Conservation (phyloP, 2,329 filamentous ascomycete species). For the Diatrype stigma region DNA sequence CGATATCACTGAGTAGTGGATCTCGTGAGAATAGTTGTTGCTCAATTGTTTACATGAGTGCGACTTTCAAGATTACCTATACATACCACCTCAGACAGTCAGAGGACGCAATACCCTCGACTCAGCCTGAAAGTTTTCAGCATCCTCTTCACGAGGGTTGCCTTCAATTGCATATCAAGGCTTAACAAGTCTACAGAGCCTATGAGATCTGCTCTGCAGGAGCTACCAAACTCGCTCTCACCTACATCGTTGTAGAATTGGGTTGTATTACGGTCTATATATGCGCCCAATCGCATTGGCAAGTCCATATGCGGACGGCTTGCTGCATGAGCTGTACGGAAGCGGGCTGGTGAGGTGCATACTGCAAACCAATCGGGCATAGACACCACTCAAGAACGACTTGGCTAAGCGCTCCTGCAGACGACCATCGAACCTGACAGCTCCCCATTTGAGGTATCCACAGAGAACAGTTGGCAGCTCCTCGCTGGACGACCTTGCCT, state of each 20-base stretch:
- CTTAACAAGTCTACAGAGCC: too few relatives aligned
- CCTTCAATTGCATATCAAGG: neutral
- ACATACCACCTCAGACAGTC: neutral
- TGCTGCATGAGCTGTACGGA: conserved; percentile 19
- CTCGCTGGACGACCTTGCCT: conserved; percentile 35
- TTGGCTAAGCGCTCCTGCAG: conserved; percentile 22
- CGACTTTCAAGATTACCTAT: neutral
- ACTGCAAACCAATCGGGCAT: conserved; percentile 16
- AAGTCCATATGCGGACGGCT: conserved; percentile 13
- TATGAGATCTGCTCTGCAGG: neutral
- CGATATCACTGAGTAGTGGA: too few relatives aligned
- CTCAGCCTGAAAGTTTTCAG: neutral
- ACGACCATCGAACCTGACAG: conserved; percentile 31
- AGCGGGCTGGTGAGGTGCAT: conserved; percentile 13
- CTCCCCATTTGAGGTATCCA: conserved; percentile 31
- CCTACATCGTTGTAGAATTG: neutral
- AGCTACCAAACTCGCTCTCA: neutral
- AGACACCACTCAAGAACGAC: conserved; percentile 17
- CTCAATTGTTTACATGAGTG: neutral
- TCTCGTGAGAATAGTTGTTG: neutral
- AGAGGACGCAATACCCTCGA: neutral
- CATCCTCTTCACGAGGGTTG: neutral
- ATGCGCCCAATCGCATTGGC: conserved; percentile 15
- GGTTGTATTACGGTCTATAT: conserved; percentile 15
- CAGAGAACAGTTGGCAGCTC: conserved; percentile 42